phyloP scores from a whole-genome alignment of 139 green algal genomes.

The Limnomonas spitsbergensis region DNA sequence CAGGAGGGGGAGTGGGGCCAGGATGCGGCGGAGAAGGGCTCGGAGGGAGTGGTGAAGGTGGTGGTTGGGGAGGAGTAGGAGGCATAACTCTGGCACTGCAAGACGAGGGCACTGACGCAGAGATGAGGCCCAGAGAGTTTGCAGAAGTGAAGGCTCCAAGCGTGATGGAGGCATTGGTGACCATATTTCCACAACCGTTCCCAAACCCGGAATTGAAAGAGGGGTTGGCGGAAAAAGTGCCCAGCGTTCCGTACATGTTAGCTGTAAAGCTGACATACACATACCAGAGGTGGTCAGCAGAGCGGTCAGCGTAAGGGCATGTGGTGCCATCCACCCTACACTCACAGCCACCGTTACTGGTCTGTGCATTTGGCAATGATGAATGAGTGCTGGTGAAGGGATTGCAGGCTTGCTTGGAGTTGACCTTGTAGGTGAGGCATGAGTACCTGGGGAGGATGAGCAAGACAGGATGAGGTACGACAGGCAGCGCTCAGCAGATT shows the following conservation, averaged over 20 bases:
- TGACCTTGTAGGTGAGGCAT: constrained; percentile 7
- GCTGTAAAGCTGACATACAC: constrained; percentile 1
- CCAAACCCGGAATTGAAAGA: not conserved
- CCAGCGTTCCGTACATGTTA: not conserved
- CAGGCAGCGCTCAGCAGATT: too few relatives aligned
- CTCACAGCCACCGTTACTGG: not conserved
- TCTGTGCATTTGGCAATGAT: not conserved
- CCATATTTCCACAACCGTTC: not conserved
- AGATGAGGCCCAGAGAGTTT: not conserved
- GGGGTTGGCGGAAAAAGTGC: not conserved
- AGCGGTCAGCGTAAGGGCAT: not conserved
- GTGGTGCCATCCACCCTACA: not conserved
- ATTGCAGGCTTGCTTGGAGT: not conserved
- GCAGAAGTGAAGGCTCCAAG: constrained; percentile 1
- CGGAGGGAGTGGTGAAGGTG: not conserved
- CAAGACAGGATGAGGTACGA: too few relatives aligned
- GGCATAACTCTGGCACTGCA: not conserved
- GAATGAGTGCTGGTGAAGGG: constrained; percentile 3
- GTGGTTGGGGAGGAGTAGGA: not conserved
- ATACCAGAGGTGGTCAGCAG: not conserved
- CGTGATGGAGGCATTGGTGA: not conserved
- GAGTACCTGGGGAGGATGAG: too few relatives aligned
- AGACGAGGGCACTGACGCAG: not conserved
- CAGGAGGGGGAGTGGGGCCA: constrained; percentile 1
- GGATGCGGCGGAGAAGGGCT: not conserved